Conservation (phyloP, 2,329 filamentous ascomycete species). For the Ceratocystis diversiconidia region DNA sequence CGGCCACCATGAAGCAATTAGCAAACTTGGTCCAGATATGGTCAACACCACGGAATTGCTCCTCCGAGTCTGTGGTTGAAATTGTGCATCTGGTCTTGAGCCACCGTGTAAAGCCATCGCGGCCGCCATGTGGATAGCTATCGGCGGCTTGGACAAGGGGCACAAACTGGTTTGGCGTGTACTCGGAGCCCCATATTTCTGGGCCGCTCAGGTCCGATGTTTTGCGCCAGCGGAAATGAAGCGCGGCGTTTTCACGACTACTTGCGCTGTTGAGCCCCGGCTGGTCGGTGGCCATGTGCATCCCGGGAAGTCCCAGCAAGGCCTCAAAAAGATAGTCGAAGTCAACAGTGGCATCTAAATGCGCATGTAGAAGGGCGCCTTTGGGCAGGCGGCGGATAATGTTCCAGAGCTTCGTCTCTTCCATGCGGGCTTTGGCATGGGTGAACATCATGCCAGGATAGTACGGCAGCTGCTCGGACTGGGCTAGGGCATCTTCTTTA, state of each 20-base stretch:
- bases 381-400: slow-evolving; percentile 83
- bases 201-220: slow-evolving; percentile 21
- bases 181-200: slow-evolving; percentile 51
- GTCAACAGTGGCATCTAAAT: slow-evolving; percentile 84
- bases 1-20: slow-evolving; percentile 58
- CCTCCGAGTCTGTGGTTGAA: slow-evolving; percentile 54
- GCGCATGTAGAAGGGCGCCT: slow-evolving; percentile 70
- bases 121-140: slow-evolving; percentile 58
- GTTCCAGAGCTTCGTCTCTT: slow-evolving; percentile 69
- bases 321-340: slow-evolving; percentile 64
- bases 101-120: slow-evolving; percentile 61
- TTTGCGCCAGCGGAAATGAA: slow-evolving; percentile 49
- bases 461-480: slow-evolving; percentile 46
- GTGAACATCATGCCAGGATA: slow-evolving; percentile 92
- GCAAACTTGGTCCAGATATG: slow-evolving; percentile 74
- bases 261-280: slow-evolving; percentile 38
- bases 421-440: slow-evolving; percentile 72
- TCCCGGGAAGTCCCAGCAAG: slow-evolving; percentile 55
- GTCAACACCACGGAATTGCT: slow-evolving; percentile 71
- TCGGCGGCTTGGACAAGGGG: slow-evolving; percentile 50
- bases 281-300: slow-evolving; percentile 52
- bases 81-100: slow-evolving; percentile 59
- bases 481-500: slow-evolving; percentile 55
- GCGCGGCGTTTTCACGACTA: slow-evolving; percentile 38
- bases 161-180: slow-evolving; percentile 45